These are phyloP conservation scores for Phytophthora pistaciae DNA, from an alignment of 352 stramenopile genomes.

Conservation along the genomic window DNA sequence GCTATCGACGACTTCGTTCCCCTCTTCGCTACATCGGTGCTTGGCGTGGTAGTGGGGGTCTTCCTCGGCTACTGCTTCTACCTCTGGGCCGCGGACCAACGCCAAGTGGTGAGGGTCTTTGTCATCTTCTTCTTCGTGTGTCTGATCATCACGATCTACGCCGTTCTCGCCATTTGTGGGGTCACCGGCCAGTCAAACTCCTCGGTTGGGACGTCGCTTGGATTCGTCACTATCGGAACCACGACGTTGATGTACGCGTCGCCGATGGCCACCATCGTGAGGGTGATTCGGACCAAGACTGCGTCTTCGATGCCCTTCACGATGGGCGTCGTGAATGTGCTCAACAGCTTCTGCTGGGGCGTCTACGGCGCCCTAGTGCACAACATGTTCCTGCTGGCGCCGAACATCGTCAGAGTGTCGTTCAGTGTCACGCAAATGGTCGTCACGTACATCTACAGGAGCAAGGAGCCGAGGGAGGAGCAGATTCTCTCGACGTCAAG, in stretches of 20 bases:
- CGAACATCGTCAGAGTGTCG: slow-evolving; percentile 37
- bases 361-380: slow-evolving; percentile 45
- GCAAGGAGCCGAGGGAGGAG: slow-evolving; percentile 31
- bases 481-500: not conserved
- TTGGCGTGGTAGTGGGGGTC: slow-evolving; percentile 44
- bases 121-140: slow-evolving; percentile 32
- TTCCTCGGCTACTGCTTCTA: slow-evolving; percentile 53
- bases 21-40: slow-evolving; percentile 49
- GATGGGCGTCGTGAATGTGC: slow-evolving; percentile 51
- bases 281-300: slow-evolving; percentile 49
- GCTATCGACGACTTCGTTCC: slow-evolving; percentile 56
- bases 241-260: slow-evolving; percentile 55
- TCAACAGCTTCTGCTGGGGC: slow-evolving; percentile 60
- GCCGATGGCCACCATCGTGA: slow-evolving; percentile 48
- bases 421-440: slow-evolving; percentile 42
- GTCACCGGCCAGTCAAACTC: slow-evolving; percentile 32
- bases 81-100: slow-evolving; percentile 40
- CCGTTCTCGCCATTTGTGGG: slow-evolving; percentile 29
- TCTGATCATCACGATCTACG: slow-evolving; percentile 39
- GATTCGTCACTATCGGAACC: slow-evolving; percentile 46
- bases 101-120: slow-evolving; percentile 35
- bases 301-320: slow-evolving; percentile 53
- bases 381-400: slow-evolving; percentile 48
- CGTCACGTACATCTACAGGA: slow-evolving; percentile 54
- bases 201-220: slow-evolving; percentile 32